phyloP scores from a whole-genome alignment of 805 yeast species.

The Metschnikowia gruessii region DNA sequence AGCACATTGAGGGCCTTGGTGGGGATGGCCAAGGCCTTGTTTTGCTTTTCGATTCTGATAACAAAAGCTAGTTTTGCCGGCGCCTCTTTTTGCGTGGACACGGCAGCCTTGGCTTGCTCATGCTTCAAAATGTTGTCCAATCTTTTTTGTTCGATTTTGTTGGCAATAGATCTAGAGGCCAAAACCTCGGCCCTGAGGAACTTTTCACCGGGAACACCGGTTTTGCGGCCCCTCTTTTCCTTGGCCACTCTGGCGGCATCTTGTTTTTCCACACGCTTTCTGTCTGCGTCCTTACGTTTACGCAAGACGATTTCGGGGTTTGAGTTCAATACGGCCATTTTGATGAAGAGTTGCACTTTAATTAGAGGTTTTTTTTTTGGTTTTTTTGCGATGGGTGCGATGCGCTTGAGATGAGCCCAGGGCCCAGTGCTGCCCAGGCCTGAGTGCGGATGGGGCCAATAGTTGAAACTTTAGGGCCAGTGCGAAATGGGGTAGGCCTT shows the following conservation, averaged over 20 bases:
- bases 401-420: too few species aligned
- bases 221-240: constrained; percentile 40
- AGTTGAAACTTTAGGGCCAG: too few species aligned
- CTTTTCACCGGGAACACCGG: constrained; percentile 42
- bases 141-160: constrained; percentile 66
- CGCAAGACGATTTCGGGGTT: constrained; percentile 76
- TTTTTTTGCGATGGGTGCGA: constrained; percentile 15
- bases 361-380: constrained; percentile 4
- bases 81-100: constrained; percentile 18
- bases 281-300: constrained; percentile 76
- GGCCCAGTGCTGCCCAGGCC: too few species aligned
- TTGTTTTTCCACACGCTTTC: constrained; percentile 70
- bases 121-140: constrained; percentile 58
- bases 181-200: constrained; percentile 74
- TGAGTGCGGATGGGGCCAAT: too few species aligned
- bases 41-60: constrained; percentile 62
- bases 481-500: too few species aligned
- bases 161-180: constrained; percentile 62
- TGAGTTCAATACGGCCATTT: constrained; percentile 52
- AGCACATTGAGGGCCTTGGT: constrained; percentile 59
- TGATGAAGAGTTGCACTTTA: constrained; percentile 1
- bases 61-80: constrained; percentile 53
- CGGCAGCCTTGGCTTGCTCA: constrained; percentile 31
- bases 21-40: constrained; percentile 61
- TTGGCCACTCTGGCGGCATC: constrained; percentile 54